These are phyloP conservation scores for Austroboletus rostrupii DNA, from an alignment of 1,284 basidiomycete genomes.

Conservation along the genomic window DNA sequence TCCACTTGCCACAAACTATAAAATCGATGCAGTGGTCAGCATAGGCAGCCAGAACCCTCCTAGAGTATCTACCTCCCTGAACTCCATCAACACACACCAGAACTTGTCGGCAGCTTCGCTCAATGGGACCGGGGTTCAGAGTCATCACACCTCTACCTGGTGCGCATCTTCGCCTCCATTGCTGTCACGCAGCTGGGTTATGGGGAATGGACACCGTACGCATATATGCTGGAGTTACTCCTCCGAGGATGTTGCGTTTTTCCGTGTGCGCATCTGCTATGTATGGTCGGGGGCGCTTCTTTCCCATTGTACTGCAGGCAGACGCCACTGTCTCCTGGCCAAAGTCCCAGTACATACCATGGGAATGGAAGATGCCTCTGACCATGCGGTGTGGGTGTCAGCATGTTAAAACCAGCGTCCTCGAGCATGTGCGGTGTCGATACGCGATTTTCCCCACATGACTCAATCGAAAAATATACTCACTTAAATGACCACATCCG, in stretches of 20 bases:
- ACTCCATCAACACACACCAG: background rate
- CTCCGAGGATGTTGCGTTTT: constrained; percentile 17
- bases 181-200: constrained; percentile 16
- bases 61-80: constrained; percentile 6
- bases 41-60: constrained; percentile 9
- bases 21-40: constrained; percentile 17
- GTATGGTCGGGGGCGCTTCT: constrained; percentile 35
- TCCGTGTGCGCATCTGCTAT: constrained; percentile 25
- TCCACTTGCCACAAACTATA: constrained; percentile 20
- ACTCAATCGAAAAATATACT: constrained; percentile 1
- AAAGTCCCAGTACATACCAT: constrained; percentile 39
- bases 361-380: constrained; percentile 43
- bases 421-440: background rate
- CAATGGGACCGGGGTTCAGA: background rate
- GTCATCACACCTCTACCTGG: constrained; percentile 4
- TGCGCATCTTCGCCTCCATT: constrained; percentile 16
- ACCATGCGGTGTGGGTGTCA: constrained; percentile 33
- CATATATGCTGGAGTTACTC: background rate
- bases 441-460: background rate
- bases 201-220: constrained; percentile 9
- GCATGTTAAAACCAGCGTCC: constrained; percentile 23
- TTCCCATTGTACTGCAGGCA: constrained; percentile 35
- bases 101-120: background rate
- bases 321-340: constrained; percentile 30
- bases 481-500: constrained; percentile 1